These are phyloP conservation scores for Stemphylium vesicarium DNA, from an alignment of 2,329 filamentous ascomycete genomes.

Conservation along the genomic window DNA sequence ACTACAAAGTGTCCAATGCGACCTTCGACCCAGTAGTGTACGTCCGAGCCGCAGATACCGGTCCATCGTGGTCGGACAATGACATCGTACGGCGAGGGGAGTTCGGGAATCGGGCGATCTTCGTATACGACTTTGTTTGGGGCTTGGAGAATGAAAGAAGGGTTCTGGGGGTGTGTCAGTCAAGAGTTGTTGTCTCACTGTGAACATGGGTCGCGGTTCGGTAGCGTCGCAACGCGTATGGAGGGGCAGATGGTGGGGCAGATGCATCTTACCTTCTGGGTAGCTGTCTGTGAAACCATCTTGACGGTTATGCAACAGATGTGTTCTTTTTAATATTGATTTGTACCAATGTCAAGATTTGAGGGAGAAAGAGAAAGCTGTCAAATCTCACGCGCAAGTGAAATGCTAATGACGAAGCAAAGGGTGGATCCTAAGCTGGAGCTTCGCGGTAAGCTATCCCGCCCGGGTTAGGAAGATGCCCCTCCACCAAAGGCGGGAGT, in stretches of 20 bases:
- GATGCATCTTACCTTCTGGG: slow-evolving; percentile 41
- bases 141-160: slow-evolving; percentile 83
- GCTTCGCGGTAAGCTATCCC: slow-evolving; percentile 38
- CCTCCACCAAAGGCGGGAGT: slow-evolving; percentile 29
- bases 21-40: slow-evolving; percentile 60
- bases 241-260: slow-evolving; percentile 41
- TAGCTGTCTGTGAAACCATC: slow-evolving; percentile 39
- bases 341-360: slow-evolving; percentile 3
- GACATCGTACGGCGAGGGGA: slow-evolving; percentile 74
- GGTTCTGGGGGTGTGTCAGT: slow-evolving; percentile 61
- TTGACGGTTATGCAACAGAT: slow-evolving; percentile 12
- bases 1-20: slow-evolving; percentile 58
- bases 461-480: slow-evolving; percentile 25
- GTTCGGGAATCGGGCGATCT: slow-evolving; percentile 73
- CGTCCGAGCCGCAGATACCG: slow-evolving; percentile 87
- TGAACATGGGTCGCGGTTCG: slow-evolving; percentile 14
- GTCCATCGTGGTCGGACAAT: slow-evolving; percentile 83
- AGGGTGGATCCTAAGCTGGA: slow-evolving; percentile 33
- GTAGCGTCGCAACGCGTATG: slow-evolving; percentile 13
- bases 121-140: slow-evolving; percentile 74
- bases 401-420: slow-evolving; percentile 35
- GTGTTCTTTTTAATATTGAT: not conserved
- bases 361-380: slow-evolving; percentile 12
- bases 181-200: slow-evolving; percentile 8
- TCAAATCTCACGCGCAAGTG: slow-evolving; percentile 25